A percentile compares a stretch with the other conserved stretches of the same genome.
These are phyloP conservation scores for Aspergillus brunneoviolaceus DNA, from an alignment of 2,329 filamentous ascomycete genomes.

Conservation along the genomic window DNA sequence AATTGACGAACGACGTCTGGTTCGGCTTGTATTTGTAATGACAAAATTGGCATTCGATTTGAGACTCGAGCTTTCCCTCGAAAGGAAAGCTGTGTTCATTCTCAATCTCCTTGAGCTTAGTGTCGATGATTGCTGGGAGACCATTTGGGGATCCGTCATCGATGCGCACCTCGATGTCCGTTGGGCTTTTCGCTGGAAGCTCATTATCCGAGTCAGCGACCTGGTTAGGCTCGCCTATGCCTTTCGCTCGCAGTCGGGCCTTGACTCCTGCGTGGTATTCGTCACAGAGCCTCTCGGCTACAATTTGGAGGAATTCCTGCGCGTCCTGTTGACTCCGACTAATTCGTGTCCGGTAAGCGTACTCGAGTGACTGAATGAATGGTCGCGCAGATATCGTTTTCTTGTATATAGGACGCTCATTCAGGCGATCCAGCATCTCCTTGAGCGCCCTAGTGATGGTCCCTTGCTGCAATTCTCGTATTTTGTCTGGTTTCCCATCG, in stretches of 20 bases:
- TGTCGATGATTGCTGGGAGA: constrained; percentile 37
- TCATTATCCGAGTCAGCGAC: constrained; percentile 11
- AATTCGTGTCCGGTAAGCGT: constrained; percentile 84
- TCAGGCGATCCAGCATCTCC: constrained; percentile 86
- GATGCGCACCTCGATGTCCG: constrained; percentile 35
- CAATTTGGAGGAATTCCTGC: constrained; percentile 93
- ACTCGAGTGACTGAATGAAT: constrained; percentile 81
- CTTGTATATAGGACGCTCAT: constrained; percentile 87
- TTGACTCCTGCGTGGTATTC: constrained; percentile 85
- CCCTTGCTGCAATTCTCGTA: constrained; percentile 69
- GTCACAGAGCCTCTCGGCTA: constrained; percentile 87
- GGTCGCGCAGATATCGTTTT: constrained; percentile 88
- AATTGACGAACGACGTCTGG: constrained; percentile 81
- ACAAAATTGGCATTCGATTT: constrained; percentile 88
- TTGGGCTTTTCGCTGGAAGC: constrained; percentile 23
- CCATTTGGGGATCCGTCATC: constrained; percentile 37
- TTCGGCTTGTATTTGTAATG: constrained; percentile 84
- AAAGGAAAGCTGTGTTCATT: constrained; percentile 71
- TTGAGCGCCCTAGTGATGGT: constrained; percentile 85
- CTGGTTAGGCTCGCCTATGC: constrained; percentile 21
- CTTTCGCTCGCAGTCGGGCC: constrained; percentile 56
- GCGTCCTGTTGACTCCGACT: constrained; percentile 96
- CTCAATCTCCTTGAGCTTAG: constrained; percentile 38
- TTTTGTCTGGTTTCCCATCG: constrained; percentile 47
- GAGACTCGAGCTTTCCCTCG: constrained; percentile 89